Evolutionary conservation across 495 filamentous ascomycete species (phyloP).

Genomic region (Hamigera avellanea): DNA sequence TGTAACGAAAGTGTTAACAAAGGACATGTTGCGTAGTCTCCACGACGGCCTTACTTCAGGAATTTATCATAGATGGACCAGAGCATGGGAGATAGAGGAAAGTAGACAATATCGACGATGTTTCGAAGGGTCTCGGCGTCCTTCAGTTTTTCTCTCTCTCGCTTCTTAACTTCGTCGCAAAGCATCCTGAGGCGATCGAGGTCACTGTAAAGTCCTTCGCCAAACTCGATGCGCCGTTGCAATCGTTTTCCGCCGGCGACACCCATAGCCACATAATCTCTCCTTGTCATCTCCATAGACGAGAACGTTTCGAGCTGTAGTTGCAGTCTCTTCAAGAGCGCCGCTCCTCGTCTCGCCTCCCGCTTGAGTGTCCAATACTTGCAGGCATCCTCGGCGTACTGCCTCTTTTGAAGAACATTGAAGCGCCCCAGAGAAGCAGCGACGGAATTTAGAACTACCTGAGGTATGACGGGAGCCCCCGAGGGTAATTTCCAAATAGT

Average conservation of each 20-base stretch:
- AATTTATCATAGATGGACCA: slow-evolving; percentile 75
- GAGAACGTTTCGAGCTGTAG: slow-evolving; percentile 82
- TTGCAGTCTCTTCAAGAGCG: slow-evolving; percentile 83
- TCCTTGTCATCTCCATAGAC: slow-evolving; percentile 87
- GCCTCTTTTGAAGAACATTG: slow-evolving; percentile 70
- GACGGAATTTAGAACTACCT: slow-evolving; percentile 69
- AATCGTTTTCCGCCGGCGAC: slow-evolving; percentile 68
- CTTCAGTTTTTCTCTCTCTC: slow-evolving; percentile 63
- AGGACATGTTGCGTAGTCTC: background rate
- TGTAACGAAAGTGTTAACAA: slow-evolving; percentile 32
- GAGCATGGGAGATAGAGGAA: slow-evolving; percentile 70
- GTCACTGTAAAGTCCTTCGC: slow-evolving; percentile 59
- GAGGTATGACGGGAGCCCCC: slow-evolving; percentile 87
- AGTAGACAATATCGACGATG: slow-evolving; percentile 79
- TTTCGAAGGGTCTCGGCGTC: slow-evolving; percentile 62
- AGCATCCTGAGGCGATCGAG: slow-evolving; percentile 60
- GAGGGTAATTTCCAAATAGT: slow-evolving; percentile 88
- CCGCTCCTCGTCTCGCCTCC: slow-evolving; percentile 82
- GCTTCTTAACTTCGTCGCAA: slow-evolving; percentile 54
- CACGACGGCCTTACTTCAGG: slow-evolving; percentile 39
- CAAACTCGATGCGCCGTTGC: slow-evolving; percentile 77
- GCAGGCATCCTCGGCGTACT: slow-evolving; percentile 85
- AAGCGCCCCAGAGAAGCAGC: slow-evolving; percentile 72
- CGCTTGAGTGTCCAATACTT: slow-evolving; percentile 97
- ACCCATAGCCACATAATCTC: slow-evolving; percentile 89